Evolutionary conservation across 768 basidiomycete species (phyloP), one percentile per base, ranked within the genome.

Genomic region (Cystofilobasidium macerans): DNA sequence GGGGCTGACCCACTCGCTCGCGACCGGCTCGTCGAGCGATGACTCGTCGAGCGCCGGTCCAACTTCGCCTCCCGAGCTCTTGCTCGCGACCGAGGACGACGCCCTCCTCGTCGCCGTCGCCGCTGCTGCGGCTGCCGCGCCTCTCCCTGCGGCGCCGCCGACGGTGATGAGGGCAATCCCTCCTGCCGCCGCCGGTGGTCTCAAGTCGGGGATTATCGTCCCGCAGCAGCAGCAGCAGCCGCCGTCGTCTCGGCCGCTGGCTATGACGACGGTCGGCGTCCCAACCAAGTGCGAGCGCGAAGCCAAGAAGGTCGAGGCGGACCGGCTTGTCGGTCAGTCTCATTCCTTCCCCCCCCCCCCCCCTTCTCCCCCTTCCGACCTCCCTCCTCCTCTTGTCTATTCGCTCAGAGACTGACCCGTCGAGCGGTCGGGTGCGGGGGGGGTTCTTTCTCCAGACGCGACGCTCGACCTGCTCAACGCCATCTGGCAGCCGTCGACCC

Each of bases 261-360:
- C 45, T n/a, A n/a, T 24, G 14, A 2, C 22, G 20, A 20, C 45
- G 45, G 45, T 38, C 33, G 57, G 3, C 22, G 9, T 20, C 24
- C 26, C 35, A 20, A 16, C 11, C 32, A 28, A 35, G 22, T n/a
- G n/a, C n/a, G 35, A 47, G 43, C 47, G 43, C 33, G 42, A 42
- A 12, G 35, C 48, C 38, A 67, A 67, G 51, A 67, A 67, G 38
- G 65, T 47, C 28, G 65, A 67, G 24, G 65, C 65, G 5, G 65
- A 62, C 56, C 59, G 65, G 36, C 60, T 67, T 22, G 65, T 67
- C 24, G 65, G 65, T 67, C 36, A 42, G 65, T 67, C n/a, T n/a
- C n/a, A n/a, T n/a, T n/a, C n/a, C n/a, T n/a, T 14, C 45, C 22
- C 56, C 11, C 38, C 13, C 26, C 40, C 33, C 38, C 45, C 30